Conservation (phyloP, 2,329 filamentous ascomycete species). For the Ophiostoma perfectum region DNA sequence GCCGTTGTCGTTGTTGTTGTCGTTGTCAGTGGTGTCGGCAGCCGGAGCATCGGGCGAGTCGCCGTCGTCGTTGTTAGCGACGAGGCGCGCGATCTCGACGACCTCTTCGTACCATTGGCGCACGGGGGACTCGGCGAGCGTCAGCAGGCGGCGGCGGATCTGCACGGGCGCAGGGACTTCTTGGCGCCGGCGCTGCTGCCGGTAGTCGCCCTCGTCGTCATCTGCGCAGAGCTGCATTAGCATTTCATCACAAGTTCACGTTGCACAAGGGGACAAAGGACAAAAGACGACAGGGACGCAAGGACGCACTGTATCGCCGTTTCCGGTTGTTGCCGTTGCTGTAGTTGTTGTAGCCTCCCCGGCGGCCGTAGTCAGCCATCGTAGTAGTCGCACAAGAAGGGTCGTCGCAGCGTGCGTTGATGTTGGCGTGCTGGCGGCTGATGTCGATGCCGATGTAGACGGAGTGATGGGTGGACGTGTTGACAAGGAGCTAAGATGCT, state of each 20-base stretch:
- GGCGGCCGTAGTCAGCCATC: slow-evolving; percentile 55
- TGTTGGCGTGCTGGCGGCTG: background rate
- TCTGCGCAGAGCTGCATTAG: background rate
- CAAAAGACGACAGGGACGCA: slow-evolving; percentile 29
- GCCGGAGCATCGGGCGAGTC: slow-evolving; percentile 37
- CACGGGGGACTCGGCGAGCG: slow-evolving; percentile 75
- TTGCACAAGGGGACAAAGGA: background rate
- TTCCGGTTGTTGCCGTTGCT: slow-evolving; percentile 50
- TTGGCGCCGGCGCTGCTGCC: slow-evolving; percentile 65
- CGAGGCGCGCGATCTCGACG: slow-evolving; percentile 64
- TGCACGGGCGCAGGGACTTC: slow-evolving; percentile 64
- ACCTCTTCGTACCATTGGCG: slow-evolving; percentile 76
- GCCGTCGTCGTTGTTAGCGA: slow-evolving; percentile 37
- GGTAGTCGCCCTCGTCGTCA: slow-evolving; percentile 69
- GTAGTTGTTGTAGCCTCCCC: slow-evolving; percentile 42
- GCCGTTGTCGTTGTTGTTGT: background rate
- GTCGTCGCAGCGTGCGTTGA: background rate
- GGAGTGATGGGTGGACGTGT: background rate
- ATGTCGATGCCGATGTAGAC: background rate
- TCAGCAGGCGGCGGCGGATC: slow-evolving; percentile 71
- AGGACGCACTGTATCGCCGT: slow-evolving; percentile 72
- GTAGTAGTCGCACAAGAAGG: slow-evolving; percentile 16
- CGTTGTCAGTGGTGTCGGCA: slow-evolving; percentile 54
- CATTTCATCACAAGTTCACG: background rate
- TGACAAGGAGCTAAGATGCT: background rate